phyloP scores from a whole-genome alignment of 805 yeast species.

The Ogataea degrootiae region DNA sequence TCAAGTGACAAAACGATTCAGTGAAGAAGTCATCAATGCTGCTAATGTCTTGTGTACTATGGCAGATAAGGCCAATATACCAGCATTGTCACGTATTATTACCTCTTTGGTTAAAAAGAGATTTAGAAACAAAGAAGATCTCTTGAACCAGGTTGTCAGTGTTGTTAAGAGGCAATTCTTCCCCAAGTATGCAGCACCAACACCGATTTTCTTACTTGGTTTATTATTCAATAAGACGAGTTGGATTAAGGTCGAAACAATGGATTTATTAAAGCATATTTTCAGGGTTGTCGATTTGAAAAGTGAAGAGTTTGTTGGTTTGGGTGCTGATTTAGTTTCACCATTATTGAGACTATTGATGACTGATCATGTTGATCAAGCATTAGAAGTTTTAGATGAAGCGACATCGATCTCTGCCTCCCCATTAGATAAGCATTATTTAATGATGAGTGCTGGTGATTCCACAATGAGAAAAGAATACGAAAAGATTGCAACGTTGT shows the following conservation, averaged over 20 bases:
- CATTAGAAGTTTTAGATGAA: slow-evolving; percentile 85
- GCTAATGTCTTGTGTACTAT: slow-evolving; percentile 55
- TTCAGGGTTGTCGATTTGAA: slow-evolving; percentile 75
- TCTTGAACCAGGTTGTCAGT: slow-evolving; percentile 72
- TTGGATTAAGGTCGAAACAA: slow-evolving; percentile 79
- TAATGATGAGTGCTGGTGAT: slow-evolving; percentile 88
- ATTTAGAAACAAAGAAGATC: slow-evolving; percentile 88
- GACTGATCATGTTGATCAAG: slow-evolving; percentile 85
- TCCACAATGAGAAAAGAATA: slow-evolving; percentile 71
- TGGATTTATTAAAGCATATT: slow-evolving; percentile 68
- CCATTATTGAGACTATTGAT: slow-evolving; percentile 76
- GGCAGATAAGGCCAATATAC: slow-evolving; percentile 52
- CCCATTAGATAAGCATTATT: slow-evolving; percentile 83
- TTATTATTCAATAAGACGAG: slow-evolving; percentile 66
- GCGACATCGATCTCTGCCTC: slow-evolving; percentile 84
- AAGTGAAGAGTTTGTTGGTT: slow-evolving; percentile 74
- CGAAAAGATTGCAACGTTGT: slow-evolving; percentile 81
- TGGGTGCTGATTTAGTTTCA: slow-evolving; percentile 92
- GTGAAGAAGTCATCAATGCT: slow-evolving; percentile 45
- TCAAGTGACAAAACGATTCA: slow-evolving; percentile 50
- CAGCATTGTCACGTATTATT: slow-evolving; percentile 61
- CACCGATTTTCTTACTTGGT: slow-evolving; percentile 72
- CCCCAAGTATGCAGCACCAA: slow-evolving; percentile 68
- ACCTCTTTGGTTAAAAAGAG: slow-evolving; percentile 71
- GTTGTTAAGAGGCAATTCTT: slow-evolving; percentile 66